phyloP scores from a whole-genome alignment of 306 rosid genomes.

The Begonia masoniana region DNA sequence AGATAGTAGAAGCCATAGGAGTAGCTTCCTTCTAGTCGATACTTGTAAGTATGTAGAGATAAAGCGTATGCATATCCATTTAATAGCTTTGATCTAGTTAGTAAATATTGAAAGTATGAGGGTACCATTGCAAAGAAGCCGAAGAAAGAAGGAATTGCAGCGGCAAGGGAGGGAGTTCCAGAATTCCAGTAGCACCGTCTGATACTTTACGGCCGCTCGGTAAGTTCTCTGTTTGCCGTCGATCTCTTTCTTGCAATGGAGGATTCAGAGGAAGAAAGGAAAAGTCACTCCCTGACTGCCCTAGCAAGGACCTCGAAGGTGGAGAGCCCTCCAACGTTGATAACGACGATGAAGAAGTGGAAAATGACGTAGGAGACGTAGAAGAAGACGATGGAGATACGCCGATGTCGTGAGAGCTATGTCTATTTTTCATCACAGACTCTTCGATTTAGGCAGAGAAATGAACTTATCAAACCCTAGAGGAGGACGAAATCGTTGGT shows the following conservation, averaged over 20 bases:
- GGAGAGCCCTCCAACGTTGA: conserved; percentile 23
- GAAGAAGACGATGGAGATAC: conserved; percentile 16
- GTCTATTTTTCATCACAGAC: too few species aligned
- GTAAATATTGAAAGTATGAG: background rate
- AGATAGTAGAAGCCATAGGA: too few species aligned
- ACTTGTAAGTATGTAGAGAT: too few species aligned
- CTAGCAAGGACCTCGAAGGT: conserved; percentile 21
- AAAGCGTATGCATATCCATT: too few species aligned
- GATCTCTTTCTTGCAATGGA: conserved; percentile 27
- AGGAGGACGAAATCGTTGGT: too few species aligned
- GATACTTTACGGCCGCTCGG: conserved; percentile 4
- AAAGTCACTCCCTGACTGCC: conserved; percentile 20
- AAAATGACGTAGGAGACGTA: conserved; percentile 12
- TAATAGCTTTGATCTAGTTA: too few species aligned
- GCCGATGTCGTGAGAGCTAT: too few species aligned
- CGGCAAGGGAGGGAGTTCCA: background rate
- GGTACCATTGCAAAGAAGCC: background rate
- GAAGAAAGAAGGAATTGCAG: background rate
- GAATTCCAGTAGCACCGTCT: background rate
- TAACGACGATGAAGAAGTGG: conserved; percentile 19
- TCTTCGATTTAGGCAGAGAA: too few species aligned
- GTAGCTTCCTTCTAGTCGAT: too few species aligned
- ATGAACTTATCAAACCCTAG: too few species aligned
- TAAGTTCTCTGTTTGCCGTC: conserved; percentile 1
- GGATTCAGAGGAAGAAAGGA: conserved; percentile 20